Conservation (phyloP, 2,329 filamentous ascomycete species). For the Cytospora piceicola region DNA sequence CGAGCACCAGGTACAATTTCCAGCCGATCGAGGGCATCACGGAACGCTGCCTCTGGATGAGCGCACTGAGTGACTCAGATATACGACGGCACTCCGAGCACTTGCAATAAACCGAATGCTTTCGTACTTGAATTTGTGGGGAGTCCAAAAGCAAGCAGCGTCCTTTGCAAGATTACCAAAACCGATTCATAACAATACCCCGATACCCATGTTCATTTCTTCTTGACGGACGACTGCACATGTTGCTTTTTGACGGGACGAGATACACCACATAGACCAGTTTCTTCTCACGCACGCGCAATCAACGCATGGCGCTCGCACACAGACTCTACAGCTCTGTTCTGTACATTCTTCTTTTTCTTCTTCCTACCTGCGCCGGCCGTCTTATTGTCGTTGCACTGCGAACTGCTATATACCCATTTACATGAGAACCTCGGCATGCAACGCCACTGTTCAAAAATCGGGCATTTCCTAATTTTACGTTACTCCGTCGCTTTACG, state of each 20-base stretch:
- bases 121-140: background rate
- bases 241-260: slow-evolving; percentile 13
- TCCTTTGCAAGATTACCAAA: background rate
- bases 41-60: slow-evolving; percentile 84
- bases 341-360: slow-evolving; percentile 16
- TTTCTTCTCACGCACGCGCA: background rate
- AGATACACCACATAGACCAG: slow-evolving; percentile 6
- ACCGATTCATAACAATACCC: background rate
- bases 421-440: slow-evolving; percentile 11
- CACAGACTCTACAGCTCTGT: slow-evolving; percentile 17
- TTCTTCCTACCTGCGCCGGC: slow-evolving; percentile 7
- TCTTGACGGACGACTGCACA: slow-evolving; percentile 13
- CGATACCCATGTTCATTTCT: slow-evolving; percentile 19
- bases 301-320: background rate
- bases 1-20: slow-evolving; percentile 75
- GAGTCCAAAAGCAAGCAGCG: background rate
- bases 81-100: slow-evolving; percentile 61
- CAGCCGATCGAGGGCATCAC: slow-evolving; percentile 76
- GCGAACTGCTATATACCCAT: slow-evolving; percentile 22
- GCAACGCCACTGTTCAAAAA: slow-evolving; percentile 4
- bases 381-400: slow-evolving; percentile 3
- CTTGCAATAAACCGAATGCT: slow-evolving; percentile 46
- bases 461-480: slow-evolving; percentile 20
- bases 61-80: slow-evolving; percentile 75
- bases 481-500: slow-evolving; percentile 7